Evolutionary conservation across 1,284 basidiomycete species (phyloP).

Genomic region (Sanghuangporus baumii): DNA sequence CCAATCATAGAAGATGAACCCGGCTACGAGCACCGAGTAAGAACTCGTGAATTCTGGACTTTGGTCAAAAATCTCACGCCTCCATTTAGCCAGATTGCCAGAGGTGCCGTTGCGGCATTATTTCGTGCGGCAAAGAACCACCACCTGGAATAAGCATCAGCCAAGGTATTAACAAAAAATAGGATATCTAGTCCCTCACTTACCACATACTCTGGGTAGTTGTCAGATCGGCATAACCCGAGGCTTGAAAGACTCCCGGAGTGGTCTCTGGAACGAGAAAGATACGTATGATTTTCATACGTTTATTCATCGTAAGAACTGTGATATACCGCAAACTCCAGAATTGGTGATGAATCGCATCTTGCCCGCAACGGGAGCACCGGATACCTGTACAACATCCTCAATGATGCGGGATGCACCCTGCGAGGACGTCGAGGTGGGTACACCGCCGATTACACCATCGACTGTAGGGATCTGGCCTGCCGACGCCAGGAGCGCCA

Average conservation of each 20-base stretch:
- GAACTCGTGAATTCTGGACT: neutral
- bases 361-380: constrained; percentile 16
- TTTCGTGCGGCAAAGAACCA: constrained; percentile 65
- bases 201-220: constrained; percentile 52
- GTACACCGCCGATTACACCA: constrained; percentile 13
- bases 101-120: constrained; percentile 48
- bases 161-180: constrained; percentile 1
- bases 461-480: constrained; percentile 14
- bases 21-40: constrained; percentile 32
- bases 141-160: constrained; percentile 35
- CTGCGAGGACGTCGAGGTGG: neutral
- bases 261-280: constrained; percentile 40
- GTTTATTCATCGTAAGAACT: neutral
- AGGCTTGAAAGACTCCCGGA: constrained; percentile 49
- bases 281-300: neutral
- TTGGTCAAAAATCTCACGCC: constrained; percentile 36
- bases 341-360: constrained; percentile 20
- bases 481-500: constrained; percentile 10
- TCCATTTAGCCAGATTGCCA: constrained; percentile 62
- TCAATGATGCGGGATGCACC: neutral
- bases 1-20: constrained; percentile 66
- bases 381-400: constrained; percentile 11
- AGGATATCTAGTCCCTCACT: constrained; percentile 16
- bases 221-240: constrained; percentile 55
- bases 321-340: constrained; percentile 20